Percentiles rank a stretch among this genome's conserved stretches.
phyloP scores from a whole-genome alignment of 306 rosid species.

The Elaeagnus macrophylla region DNA sequence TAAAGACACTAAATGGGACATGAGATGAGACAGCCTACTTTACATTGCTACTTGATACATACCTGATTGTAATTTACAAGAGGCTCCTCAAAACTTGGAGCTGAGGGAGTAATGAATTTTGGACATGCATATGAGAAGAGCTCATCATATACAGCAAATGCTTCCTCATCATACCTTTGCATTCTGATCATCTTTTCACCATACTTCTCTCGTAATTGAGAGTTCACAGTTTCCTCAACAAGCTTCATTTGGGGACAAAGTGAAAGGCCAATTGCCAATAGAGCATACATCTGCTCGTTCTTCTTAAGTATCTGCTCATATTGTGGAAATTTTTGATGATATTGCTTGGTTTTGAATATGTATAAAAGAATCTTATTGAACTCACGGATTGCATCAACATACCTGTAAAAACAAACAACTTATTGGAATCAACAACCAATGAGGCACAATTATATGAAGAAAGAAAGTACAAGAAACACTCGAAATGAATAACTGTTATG shows the following conservation, averaged over 20 bases:
- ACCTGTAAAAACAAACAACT: conserved; percentile 33
- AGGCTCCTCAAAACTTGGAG: conserved; percentile 93
- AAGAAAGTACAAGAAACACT: too few relatives aligned
- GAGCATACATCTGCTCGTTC: conserved; percentile 97
- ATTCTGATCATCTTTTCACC: conserved; percentile 94
- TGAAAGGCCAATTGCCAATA: conserved; percentile 86
- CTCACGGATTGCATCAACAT: conserved; percentile 85
- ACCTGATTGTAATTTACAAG: conserved; percentile 93
- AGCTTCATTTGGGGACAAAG: conserved; percentile 86
- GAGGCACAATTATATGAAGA: too few relatives aligned
- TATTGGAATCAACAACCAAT: background rate
- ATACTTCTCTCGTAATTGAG: conserved; percentile 88
- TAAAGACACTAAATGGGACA: too few relatives aligned
- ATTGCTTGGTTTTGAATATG: conserved; percentile 67
- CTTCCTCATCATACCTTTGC: conserved; percentile 92
- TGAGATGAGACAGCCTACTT: too few relatives aligned
- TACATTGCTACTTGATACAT: too few relatives aligned
- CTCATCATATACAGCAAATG: conserved; percentile 88
- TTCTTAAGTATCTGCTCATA: conserved; percentile 93
- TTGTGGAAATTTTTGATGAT: conserved; percentile 86
- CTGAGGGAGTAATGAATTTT: conserved; percentile 90
- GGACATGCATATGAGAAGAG: conserved; percentile 98
- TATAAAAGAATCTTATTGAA: conserved; percentile 81
- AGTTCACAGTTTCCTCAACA: conserved; percentile 82
- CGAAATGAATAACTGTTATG: too few relatives aligned